A percentile compares a stretch with the other conserved stretches of the same genome.
phyloP scores from a whole-genome alignment of 371 early-diverging fungal species.

The Catenaria anguillulae region DNA sequence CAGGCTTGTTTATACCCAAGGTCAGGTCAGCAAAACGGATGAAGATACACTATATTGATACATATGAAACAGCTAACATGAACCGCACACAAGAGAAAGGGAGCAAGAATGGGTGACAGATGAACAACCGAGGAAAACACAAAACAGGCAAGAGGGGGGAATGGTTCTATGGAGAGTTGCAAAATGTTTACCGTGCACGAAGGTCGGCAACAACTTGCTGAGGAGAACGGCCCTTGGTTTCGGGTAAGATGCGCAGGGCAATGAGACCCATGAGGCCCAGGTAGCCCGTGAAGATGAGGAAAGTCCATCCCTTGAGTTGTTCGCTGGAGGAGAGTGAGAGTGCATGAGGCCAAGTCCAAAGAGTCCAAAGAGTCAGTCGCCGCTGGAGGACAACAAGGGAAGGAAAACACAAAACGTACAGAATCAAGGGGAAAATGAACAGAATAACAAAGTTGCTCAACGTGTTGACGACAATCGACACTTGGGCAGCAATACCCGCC shows the following conservation, averaged over 20 bases:
- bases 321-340: too few relatives aligned
- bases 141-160: too few relatives aligned
- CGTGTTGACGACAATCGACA: not conserved
- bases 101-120: not conserved
- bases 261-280: not conserved
- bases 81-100: not conserved
- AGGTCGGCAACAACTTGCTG: not conserved
- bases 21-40: not conserved
- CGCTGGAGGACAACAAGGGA: too few relatives aligned
- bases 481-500: not conserved
- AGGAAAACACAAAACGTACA: not conserved
- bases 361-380: too few relatives aligned
- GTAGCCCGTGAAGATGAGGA: not conserved
- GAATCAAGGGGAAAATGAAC: not conserved
- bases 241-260: not conserved
- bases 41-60: too few relatives aligned
- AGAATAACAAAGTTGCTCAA: not conserved
- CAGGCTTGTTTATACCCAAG: slow-evolving; percentile 28
- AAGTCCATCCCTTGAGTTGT: not conserved
- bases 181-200: not conserved
- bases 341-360: too few relatives aligned
- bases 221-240: not conserved
- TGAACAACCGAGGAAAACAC: not conserved
- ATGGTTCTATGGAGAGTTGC: too few relatives aligned
- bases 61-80: too few relatives aligned